These are phyloP conservation scores for Anacardium occidentale DNA, from an alignment of 345 rosid genomes.

Conservation along the genomic window DNA sequence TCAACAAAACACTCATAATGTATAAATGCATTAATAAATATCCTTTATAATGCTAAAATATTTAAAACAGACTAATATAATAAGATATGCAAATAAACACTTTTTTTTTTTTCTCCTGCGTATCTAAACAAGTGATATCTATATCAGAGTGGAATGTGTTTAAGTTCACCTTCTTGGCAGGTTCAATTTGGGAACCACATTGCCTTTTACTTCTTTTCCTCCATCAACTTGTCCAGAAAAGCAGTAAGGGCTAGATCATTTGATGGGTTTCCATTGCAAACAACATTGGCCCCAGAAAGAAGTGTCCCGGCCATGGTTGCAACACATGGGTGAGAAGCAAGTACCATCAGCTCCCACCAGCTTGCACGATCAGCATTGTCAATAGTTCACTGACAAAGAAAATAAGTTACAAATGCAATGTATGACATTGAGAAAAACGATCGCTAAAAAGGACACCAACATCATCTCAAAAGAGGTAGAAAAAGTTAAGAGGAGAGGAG, in stretches of 20 bases:
- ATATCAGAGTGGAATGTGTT: slow-evolving; percentile 1
- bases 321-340: no score
- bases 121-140: neutral
- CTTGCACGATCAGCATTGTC: slow-evolving; percentile 83
- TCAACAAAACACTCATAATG: no score
- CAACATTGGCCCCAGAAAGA: no score
- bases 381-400: slow-evolving; percentile 22
- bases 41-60: no score
- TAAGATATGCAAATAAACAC: no score
- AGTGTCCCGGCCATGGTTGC: no score
- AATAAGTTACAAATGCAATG: neutral
- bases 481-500: neutral
- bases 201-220: slow-evolving; percentile 89
- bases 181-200: slow-evolving; percentile 98
- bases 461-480: neutral
- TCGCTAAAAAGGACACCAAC: neutral
- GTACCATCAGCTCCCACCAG: no score
- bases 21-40: no score
- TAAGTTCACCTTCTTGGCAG: slow-evolving; percentile 73
- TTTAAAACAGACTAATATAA: no score
- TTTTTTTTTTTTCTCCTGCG: no score
- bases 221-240: slow-evolving; percentile 96
- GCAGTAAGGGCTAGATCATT: slow-evolving; percentile 81
- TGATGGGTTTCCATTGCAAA: no score
- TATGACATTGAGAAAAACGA: neutral